phyloP scores from a whole-genome alignment of 208 protist genomes.

The Phytomonas sp. region DNA sequence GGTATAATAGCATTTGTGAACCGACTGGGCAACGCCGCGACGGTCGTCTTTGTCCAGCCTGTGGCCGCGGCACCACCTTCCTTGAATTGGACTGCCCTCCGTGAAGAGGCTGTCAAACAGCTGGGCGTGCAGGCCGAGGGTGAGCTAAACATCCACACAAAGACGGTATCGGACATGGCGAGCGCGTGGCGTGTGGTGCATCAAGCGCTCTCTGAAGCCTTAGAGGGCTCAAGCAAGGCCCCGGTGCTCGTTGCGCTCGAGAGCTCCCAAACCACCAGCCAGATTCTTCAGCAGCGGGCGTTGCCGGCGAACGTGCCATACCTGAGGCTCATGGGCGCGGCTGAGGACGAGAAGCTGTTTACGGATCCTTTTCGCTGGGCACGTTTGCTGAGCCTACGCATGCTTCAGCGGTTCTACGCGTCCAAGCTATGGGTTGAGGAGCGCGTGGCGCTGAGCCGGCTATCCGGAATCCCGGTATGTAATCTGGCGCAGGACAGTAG shows the following conservation, averaged over 20 bases:
- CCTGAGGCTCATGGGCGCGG: conserved; percentile 66
- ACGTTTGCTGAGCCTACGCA: conserved; percentile 42
- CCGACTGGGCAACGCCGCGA: conserved; percentile 32
- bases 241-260: conserved; percentile 73
- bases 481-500: conserved; percentile 83
- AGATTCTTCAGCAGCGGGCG: conserved; percentile 61
- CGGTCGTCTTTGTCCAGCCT: conserved; percentile 74
- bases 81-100: conserved; percentile 52
- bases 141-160: conserved; percentile 6
- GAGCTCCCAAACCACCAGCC: conserved; percentile 38
- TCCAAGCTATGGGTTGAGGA: conserved; percentile 79
- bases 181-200: conserved; percentile 60
- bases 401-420: conserved; percentile 78
- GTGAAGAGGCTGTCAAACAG: conserved; percentile 46
- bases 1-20: conserved; percentile 64
- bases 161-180: conserved; percentile 40
- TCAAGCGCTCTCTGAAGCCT: conserved; percentile 33
- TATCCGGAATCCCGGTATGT: conserved; percentile 75
- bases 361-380: conserved; percentile 82
- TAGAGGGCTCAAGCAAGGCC: conserved; percentile 23
- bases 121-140: conserved; percentile 12
- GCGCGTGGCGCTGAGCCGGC: conserved; percentile 64
- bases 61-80: conserved; percentile 50
- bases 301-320: conserved; percentile 53
- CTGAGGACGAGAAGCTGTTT: conserved; percentile 76